Base-by-base conservation (phyloP, 2,329 filamentous ascomycete species). In the Claviceps capensis region DNA sequence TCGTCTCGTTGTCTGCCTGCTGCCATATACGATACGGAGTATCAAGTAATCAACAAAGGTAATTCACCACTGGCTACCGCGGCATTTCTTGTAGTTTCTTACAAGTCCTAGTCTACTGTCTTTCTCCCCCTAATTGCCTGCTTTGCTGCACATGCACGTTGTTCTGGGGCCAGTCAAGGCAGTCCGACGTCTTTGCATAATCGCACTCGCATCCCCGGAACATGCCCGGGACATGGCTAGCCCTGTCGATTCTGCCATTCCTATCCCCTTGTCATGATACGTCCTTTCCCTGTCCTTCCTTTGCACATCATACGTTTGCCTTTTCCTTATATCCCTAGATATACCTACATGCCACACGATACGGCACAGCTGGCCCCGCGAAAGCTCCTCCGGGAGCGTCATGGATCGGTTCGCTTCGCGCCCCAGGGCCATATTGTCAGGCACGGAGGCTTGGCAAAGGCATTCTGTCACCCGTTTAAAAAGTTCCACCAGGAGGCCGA, bases 131-230 rank as follows among this genome's bases (percentile, higher is more conserved):
- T n/a, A 9, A 30, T 30, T 30, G 26, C 26, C 8, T 11, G 26
- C 2, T 30, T 9, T 30, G 26, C 26, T 30, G 26, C 26, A 30
- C 8, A 30, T 30, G 26, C 8, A 30, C 26, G 8, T 30, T 30
- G 8, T 30, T 9, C 26, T 8, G n/a, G 40, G 19, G 40, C 40
- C 40, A 42, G 26, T 11, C 26, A 30, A 30, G 26, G 26, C 8
- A 42, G 40, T 42, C 40, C 19, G 40, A 42, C 40, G n/a, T 26
- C 19, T 23, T 44, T 52, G 46, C 50, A 48, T 48, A n/a, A 52
- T 48, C 50, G 30, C 26, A 48, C n/a, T 48, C 37, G 38, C 38
- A 42, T 37, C 14, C 14, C 45, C 45, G 50, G 50, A 52, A 52
- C 26, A 51, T 44, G 45, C 38, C 50, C 47, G 42, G 44, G 8